Percentiles rank a stretch among this genome's conserved stretches.
Conservation (phyloP, 140 eudicot genomes). For the Anethum foeniculum region DNA sequence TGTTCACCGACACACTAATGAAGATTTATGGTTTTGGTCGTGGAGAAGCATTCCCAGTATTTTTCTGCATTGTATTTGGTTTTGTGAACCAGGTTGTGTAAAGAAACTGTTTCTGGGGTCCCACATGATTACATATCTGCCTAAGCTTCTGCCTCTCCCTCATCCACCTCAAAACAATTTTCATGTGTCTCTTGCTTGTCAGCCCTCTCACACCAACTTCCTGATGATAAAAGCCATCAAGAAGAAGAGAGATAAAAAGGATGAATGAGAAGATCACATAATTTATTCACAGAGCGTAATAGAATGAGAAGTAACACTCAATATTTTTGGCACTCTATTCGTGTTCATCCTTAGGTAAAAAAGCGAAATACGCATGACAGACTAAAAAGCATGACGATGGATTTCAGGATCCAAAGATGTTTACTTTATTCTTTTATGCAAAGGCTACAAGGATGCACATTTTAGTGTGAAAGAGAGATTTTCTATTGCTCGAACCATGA, state of each 20-base stretch:
- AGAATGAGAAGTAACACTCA: background rate
- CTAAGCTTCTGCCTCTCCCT: constrained; percentile 86
- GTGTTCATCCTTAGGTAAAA: background rate
- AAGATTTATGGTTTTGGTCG: constrained; percentile 25
- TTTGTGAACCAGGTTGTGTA: constrained; percentile 92
- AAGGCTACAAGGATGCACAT: background rate
- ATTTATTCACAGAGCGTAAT: background rate
- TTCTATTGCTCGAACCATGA: background rate
- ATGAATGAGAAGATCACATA: background rate
- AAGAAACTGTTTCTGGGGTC: constrained; percentile 74
- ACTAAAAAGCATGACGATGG: background rate
- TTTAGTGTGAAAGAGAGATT: background rate
- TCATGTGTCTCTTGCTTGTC: constrained; percentile 85
- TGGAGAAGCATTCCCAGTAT: constrained; percentile 25
- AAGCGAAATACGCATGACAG: background rate
- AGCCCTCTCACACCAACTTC: constrained; percentile 73
- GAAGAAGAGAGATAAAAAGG: background rate
- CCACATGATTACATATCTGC: constrained; percentile 88
- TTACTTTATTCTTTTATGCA: background rate
- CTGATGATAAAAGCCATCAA: constrained; percentile 31
- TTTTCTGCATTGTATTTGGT: constrained; percentile 33
- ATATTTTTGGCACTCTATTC: background rate
- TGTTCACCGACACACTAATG: background rate
- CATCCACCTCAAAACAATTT: constrained; percentile 85
- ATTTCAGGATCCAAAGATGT: background rate